Evolutionary conservation across 495 filamentous ascomycete genomes (phyloP), one percentile per base, ranked within the genome.

Genomic region (Trichoderma orchidacearum): DNA sequence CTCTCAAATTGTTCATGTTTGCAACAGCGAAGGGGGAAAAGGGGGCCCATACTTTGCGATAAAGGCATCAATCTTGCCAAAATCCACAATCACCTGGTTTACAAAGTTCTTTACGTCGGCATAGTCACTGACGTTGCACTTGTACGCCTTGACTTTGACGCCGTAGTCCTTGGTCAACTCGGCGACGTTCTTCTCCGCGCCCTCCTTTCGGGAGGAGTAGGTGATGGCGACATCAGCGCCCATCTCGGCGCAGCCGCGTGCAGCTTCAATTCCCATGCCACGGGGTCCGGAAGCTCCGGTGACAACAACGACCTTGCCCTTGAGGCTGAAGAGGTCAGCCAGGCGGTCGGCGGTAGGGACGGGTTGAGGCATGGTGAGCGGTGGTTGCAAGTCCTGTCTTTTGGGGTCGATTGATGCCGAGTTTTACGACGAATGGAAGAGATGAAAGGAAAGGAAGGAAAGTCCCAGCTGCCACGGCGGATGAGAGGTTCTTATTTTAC

Each of bases 111-210:
- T 70, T 17, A 82, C 75, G 9, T 76, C 70, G 25, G 65, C 62
- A n/a, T 67, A 78, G 55, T 86, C 77, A 53, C 77, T 73, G n/a
- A 87, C 75, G 66, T 88, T 77, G 38, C 79, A 76, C 61, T 79
- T 77, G 74, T 86, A 85, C 62, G 80, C 85, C 56, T 78, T 78
- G 56, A 77, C 78, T 45, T 82, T 83, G 58, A 87, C 73, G 52
- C 81, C 78, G 58, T 72, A 69, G 0, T 66, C 63, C 50, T 63
- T 63, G 3, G 17, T 54, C 12, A 84, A 75, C 58, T 79, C 73
- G 54, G 70, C 72, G 55, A 77, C 73, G 45, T 87, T 77, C 63
- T 83, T 78, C 17, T 73, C 72, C 11, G 82, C 85, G 13, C 82
- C 76, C 54, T 75, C 67, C 35, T 65, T 68, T 8, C 72, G 68